phyloP scores from a whole-genome alignment of 257 asterid species.

The Lavandula angustifolia region DNA sequence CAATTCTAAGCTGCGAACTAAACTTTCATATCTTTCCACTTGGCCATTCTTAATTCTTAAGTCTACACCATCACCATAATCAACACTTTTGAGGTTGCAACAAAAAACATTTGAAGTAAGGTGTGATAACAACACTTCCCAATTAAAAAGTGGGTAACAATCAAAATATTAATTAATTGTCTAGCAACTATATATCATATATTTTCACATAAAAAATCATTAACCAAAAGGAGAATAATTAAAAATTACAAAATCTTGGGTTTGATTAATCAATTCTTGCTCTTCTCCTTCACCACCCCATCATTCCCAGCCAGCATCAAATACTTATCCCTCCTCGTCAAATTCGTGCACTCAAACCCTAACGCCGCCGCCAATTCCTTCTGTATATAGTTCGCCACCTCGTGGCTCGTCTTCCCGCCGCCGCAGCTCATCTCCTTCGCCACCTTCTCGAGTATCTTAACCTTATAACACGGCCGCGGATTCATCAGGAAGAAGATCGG shows the following conservation, averaged over 20 bases:
- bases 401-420: conserved; percentile 73
- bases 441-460: conserved; percentile 57
- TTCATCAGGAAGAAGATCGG: conserved; percentile 87
- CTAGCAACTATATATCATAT: background rate
- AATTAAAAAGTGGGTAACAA: background rate
- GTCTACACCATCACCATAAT: too few species aligned
- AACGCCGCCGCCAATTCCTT: conserved; percentile 59
- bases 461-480: conserved; percentile 58
- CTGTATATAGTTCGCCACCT: conserved; percentile 90
- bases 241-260: background rate
- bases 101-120: background rate
- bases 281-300: conserved; percentile 55
- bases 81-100: too few species aligned
- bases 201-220: background rate
- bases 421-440: conserved; percentile 64
- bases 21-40: too few species aligned
- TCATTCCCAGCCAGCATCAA: conserved; percentile 94
- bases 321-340: conserved; percentile 90
- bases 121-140: background rate
- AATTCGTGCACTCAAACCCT: conserved; percentile 79
- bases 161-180: too few species aligned
- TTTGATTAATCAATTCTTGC: background rate
- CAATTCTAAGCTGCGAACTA: too few species aligned
- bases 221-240: too few species aligned
- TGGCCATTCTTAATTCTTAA: too few species aligned